Conservation (phyloP, 257 asterid species). For the Perilla frutescens region DNA sequence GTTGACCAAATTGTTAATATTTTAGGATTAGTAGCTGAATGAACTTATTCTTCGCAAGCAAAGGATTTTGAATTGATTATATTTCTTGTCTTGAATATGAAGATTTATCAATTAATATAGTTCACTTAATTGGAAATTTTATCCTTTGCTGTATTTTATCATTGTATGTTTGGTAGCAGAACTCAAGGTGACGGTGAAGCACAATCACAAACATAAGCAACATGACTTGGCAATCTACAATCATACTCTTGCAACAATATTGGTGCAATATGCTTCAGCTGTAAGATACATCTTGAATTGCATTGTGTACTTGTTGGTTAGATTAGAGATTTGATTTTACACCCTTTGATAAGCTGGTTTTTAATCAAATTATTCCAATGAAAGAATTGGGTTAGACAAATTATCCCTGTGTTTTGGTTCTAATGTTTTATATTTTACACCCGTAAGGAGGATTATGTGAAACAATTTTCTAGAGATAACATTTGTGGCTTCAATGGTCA, state of each 20-base stretch:
- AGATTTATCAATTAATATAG: neutral
- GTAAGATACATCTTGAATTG: conserved; percentile 56
- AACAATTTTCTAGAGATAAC: neutral
- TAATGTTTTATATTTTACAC: neutral
- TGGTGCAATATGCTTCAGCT: conserved; percentile 96
- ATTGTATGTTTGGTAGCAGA: conserved; percentile 52
- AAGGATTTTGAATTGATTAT: neutral
- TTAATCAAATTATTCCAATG: neutral
- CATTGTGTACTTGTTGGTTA: conserved; percentile 23
- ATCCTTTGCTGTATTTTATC: neutral
- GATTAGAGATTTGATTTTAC: conserved; percentile 16
- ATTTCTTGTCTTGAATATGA: neutral
- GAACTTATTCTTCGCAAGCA: neutral
- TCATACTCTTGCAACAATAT: conserved; percentile 76
- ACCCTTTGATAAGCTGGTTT: neutral
- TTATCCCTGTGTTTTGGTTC: conserved; percentile 5
- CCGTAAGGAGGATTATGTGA: neutral
- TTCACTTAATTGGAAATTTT: neutral
- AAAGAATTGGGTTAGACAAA: neutral
- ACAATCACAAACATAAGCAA: conserved; percentile 43
- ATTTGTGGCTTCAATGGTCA: conserved; percentile 18
- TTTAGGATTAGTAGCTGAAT: conserved; percentile 5
- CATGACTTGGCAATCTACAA: conserved; percentile 53
- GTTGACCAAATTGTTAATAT: neutral
- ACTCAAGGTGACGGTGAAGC: conserved; percentile 57